phyloP scores from a whole-genome alignment of 75 land plant genomes.

The Larix kaempferi region DNA sequence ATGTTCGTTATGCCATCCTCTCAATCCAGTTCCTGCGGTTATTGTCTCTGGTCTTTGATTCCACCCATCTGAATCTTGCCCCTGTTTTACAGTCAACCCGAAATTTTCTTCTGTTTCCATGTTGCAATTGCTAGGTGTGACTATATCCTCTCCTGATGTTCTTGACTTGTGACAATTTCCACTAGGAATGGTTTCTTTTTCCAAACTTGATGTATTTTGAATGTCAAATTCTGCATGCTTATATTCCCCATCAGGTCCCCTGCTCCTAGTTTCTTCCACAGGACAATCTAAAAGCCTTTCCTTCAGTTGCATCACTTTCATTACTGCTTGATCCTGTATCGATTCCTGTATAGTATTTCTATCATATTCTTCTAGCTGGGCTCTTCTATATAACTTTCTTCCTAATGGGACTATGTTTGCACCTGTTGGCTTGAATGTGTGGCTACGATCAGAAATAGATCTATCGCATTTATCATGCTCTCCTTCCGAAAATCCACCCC shows the following conservation, averaged over 20 bases:
- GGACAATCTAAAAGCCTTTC: not conserved
- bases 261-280: not conserved
- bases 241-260: not conserved
- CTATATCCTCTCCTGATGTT: not conserved
- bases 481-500: not conserved
- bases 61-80: not conserved
- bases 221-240: not conserved
- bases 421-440: constrained; percentile 8
- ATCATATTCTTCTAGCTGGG: not conserved
- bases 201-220: not conserved
- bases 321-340: not conserved
- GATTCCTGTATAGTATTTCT: not conserved
- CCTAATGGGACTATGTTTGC: constrained; percentile 5
- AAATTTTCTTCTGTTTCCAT: not conserved
- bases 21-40: not conserved
- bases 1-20: not conserved
- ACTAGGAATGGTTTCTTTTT: not conserved
- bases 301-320: not conserved
- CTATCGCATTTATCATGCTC: not conserved
- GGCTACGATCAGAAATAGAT: not conserved
- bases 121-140: not conserved
- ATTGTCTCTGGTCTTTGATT: constrained; percentile 1
- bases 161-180: not conserved
- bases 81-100: not conserved
- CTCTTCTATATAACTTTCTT: not conserved